Percentiles rank a stretch among this genome's conserved stretches.
These are phyloP conservation scores for Botrytis paeoniae DNA, from an alignment of 2,329 filamentous ascomycete species.

Conservation along the genomic window DNA sequence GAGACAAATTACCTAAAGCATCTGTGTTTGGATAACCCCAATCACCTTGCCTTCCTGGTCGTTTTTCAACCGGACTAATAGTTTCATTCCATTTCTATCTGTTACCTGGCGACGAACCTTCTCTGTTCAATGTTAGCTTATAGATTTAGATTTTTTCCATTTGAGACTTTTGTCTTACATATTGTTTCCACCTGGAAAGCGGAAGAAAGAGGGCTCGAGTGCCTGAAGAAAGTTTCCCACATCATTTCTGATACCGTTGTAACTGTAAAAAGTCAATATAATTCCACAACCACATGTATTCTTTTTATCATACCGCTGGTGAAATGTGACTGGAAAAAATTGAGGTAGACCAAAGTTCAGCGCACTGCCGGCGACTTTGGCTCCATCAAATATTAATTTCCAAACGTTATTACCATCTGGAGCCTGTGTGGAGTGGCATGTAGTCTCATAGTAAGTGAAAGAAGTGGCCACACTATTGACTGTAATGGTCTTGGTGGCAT, in stretches of 20 bases:
- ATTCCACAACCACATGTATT: neutral
- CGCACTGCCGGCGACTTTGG: conserved; percentile 29
- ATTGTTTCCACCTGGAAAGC: conserved; percentile 64
- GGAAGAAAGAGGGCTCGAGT: conserved; percentile 54
- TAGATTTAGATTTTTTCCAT: no score
- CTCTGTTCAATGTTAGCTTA: conserved; percentile 33
- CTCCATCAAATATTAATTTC: conserved; percentile 50
- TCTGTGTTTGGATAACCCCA: conserved; percentile 46
- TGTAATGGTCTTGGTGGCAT: conserved; percentile 19
- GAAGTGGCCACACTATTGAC: conserved; percentile 14
- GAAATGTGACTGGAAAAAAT: conserved; percentile 58
- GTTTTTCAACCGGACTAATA: conserved; percentile 39
- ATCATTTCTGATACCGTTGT: conserved; percentile 56
- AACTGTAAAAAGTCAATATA: conserved; percentile 31
- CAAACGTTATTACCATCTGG: conserved; percentile 50
- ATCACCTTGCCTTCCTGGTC: conserved; percentile 39
- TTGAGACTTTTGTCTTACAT: conserved; percentile 37
- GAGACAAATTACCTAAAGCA: conserved; percentile 42
- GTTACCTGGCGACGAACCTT: conserved; percentile 25
- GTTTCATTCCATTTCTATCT: conserved; percentile 41
- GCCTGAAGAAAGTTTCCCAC: conserved; percentile 51
- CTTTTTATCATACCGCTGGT: conserved; percentile 36
- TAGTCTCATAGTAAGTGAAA: conserved; percentile 22
- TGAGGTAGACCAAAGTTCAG: conserved; percentile 57
- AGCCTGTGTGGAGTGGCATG: conserved; percentile 12